Evolutionary conservation across 1,139 yeast genomes (phyloP), one percentile per base, ranked within the genome.

Genomic region (Yamadazyma membranifaciens): DNA sequence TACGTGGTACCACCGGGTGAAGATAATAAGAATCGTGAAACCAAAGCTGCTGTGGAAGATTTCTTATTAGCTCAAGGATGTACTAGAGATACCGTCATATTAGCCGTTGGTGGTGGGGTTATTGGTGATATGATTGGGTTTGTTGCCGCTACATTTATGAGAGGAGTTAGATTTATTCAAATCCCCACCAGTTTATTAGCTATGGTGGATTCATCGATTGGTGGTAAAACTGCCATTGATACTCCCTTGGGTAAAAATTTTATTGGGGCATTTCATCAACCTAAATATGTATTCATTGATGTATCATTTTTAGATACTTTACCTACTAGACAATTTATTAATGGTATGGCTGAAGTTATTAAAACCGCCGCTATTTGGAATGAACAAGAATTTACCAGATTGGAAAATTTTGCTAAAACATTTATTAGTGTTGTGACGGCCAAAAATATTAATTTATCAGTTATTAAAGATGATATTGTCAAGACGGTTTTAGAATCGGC

Each of bases 51-150:
- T 16, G 91, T 94, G 44, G 99, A 94, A 66, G 98, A 94, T 65
- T 92, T 77, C 65, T 69, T 94, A 58, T 75, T 94, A 49, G 59
- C 67, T n/a, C 69, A 87, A 56, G 95, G 96, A 20, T 94, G 99
- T 64, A 92, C 98, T 22, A 79, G 98, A 65, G 99, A 94, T 60
- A 89, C 98, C 3, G 91, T 94, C 20, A 82, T 94, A 44, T 66
- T 94, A 43, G 99, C 99, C 4, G 80, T 94, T 45, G 99, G 98
- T 45, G 99, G 99, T 48, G 99, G 99, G 52, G 95, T 94, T 40
- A 91, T 94, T 65, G 99, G 99, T 43, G 99, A 94, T 59, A 92
- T 94, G 98, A 87, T 92, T 54, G 99, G 99, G 4, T 94, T 83
- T 60, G 98, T 92, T 37, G 98, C 98, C 14, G 95, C 98, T 24